Evolutionary conservation across 495 filamentous ascomycete species (phyloP).

Genomic region (Daldinia bambusicola): DNA sequence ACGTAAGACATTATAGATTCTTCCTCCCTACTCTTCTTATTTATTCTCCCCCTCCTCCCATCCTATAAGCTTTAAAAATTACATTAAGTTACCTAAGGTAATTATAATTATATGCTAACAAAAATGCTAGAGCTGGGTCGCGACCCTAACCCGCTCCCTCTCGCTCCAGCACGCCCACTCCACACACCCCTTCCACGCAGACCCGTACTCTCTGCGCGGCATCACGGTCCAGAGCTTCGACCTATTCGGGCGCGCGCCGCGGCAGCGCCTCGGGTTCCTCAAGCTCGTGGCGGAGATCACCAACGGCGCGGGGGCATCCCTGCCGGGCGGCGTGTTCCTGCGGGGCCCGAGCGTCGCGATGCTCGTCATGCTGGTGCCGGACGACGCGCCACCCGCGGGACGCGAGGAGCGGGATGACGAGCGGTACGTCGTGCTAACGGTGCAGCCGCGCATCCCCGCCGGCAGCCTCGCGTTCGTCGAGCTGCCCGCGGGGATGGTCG

Average conservation of each 20-base stretch:
- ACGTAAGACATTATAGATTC: conserved; percentile 43
- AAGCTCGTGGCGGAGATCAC: conserved; percentile 75
- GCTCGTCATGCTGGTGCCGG: conserved; percentile 79
- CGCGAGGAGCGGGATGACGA: conserved; percentile 52
- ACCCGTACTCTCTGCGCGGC: conserved; percentile 74
- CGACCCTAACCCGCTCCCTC: conserved; percentile 72
- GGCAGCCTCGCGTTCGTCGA: conserved; percentile 80
- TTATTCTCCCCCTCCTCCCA: too few species aligned
- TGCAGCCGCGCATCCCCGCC: conserved; percentile 85
- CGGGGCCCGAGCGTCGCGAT: conserved; percentile 85
- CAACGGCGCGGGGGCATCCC: conserved; percentile 69
- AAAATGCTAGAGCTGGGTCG: conserved; percentile 68
- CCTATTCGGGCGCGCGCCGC: conserved; percentile 65
- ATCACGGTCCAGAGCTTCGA: conserved; percentile 81
- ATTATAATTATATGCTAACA: not conserved
- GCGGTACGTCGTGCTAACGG: conserved; percentile 78
- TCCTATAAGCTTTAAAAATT: too few species aligned
- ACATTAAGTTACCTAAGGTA: not conserved
- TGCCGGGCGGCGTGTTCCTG: conserved; percentile 83
- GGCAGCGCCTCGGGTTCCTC: conserved; percentile 74
- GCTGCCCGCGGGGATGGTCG: conserved; percentile 90
- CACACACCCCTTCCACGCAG: conserved; percentile 73
- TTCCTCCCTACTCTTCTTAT: not conserved
- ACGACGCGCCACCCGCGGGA: conserved; percentile 73
- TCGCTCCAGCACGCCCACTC: conserved; percentile 64